Conservation (phyloP, 441 rosid species). For the Gossypium davidsonii region DNA sequence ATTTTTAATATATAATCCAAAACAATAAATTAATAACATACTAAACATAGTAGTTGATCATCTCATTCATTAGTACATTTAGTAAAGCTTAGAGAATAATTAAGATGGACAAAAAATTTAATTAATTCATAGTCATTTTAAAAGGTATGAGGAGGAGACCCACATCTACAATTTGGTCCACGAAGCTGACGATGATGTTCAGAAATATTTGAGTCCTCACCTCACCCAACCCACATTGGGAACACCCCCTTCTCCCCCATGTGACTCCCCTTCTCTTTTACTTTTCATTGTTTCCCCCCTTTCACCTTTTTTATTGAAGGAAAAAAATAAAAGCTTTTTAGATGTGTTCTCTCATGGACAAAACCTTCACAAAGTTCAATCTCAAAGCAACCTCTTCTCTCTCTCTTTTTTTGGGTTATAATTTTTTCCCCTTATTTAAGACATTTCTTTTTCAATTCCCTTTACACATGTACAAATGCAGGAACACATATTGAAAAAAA, state of each 20-base stretch:
- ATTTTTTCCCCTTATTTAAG: neutral
- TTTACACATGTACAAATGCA: slow-evolving; percentile 9
- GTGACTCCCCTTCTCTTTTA: neutral
- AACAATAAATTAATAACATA: too few species aligned
- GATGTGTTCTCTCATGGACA: neutral
- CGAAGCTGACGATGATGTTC: neutral
- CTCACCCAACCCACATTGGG: neutral
- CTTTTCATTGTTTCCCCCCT: neutral
- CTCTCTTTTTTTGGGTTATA: too few species aligned
- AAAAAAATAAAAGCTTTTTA: neutral
- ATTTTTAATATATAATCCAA: neutral
- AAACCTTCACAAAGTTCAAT: neutral
- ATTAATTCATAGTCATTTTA: neutral
- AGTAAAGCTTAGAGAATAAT: neutral
- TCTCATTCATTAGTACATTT: too few species aligned
- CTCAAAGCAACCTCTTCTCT: neutral
- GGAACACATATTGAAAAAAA: neutral
- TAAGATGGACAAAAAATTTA: neutral
- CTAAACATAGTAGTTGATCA: too few species aligned
- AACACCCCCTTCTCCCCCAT: neutral
- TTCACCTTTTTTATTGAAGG: neutral
- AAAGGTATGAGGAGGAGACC: neutral
- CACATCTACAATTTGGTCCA: neutral
- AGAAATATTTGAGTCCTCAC: neutral
- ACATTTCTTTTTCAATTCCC: neutral